Base-by-base conservation (phyloP, 164 flowering plant genomes). In the Berberis vulgaris region DNA sequence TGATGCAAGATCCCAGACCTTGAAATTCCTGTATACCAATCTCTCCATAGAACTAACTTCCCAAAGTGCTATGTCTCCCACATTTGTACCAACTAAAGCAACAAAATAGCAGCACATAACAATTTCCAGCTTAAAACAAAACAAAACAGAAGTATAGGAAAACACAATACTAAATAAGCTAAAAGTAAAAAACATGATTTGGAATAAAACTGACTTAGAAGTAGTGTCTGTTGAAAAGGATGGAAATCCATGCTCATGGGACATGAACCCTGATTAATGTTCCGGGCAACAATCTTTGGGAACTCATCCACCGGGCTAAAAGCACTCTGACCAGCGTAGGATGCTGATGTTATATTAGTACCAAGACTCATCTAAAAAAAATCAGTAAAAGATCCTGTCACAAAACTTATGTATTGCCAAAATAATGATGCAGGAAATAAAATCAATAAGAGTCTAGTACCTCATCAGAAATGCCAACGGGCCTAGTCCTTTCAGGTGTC, bases 391-490 rank as follows among this genome's bases (percentile, higher is more conserved):
- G 10, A 58, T 26, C 26, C 26, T 26, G 26, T 26, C 26, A 26
- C 26, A 26, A 26, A 26, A 26, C 26, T 26, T 26, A 26, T 26
- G 26, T 26, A 26, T 26, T 26, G 26, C 26, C n/a, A 8, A 56
- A 38, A 56, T 56, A 38, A 4, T 3, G 39, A 56, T 8, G n/a
- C 63, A 6, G 50, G 6, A 60, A 45, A 43, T 3, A 60, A 45
- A 60, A 60, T 5, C 40, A 60, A 52, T 3, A 12, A 4, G 6
- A 50, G n/a, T 12, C 26, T 45, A 57, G 52, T 81, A 88, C 98
- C 91, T 94, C 98, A 61, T 90, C 97, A 49, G 87, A 71, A 57
- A 90, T 80, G 4, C 96, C 98, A 75, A 90, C 71, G 7, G 88
- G 88, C 74, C 96, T 88, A 59, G 88, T 70, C 77, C 96, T 80